phyloP scores from a whole-genome alignment of 139 green algal genomes.

The Haematococcus sp. region DNA sequence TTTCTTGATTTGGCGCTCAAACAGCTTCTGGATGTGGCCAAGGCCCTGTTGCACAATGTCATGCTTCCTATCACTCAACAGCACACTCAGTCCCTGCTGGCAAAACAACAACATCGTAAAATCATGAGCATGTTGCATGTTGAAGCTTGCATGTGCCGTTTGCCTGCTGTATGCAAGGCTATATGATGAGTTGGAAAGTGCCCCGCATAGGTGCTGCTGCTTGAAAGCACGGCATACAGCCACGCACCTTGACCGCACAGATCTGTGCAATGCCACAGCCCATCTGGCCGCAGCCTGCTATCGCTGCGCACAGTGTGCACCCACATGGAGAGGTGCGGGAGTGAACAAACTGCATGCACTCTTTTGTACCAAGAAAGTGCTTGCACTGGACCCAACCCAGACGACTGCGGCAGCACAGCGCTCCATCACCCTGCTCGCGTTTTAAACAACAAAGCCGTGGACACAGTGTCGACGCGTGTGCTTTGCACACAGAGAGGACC shows the following conservation, averaged over 20 bases:
- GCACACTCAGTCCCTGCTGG: conserved; percentile 37
- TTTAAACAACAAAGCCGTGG: no score
- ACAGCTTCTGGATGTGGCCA: conserved; percentile 18
- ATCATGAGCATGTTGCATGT: no score
- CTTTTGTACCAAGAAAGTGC: conserved; percentile 4
- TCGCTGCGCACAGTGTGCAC: background rate
- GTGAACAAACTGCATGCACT: conserved; percentile 2
- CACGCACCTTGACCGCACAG: conserved; percentile 12
- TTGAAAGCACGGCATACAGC: background rate
- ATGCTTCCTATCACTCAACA: conserved; percentile 38
- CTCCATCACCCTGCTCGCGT: no score
- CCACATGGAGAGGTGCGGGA: background rate
- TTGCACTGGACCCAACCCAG: no score
- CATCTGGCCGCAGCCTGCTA: conserved; percentile 80
- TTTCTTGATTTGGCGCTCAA: conserved; percentile 36
- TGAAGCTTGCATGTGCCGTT: no score
- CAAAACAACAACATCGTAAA: conserved; percentile 31
- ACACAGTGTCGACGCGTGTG: no score
- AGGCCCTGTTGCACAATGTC: conserved; percentile 5
- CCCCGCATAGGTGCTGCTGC: no score
- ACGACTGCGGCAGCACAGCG: no score
- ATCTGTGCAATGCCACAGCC: conserved; percentile 61
- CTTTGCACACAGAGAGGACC: no score
- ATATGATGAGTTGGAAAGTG: no score
- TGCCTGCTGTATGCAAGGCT: no score